A percentile compares a stretch with the other conserved stretches of the same genome.
Evolutionary conservation across 164 flowering plant species (phyloP).

Genomic region (Protea cynaroides): DNA sequence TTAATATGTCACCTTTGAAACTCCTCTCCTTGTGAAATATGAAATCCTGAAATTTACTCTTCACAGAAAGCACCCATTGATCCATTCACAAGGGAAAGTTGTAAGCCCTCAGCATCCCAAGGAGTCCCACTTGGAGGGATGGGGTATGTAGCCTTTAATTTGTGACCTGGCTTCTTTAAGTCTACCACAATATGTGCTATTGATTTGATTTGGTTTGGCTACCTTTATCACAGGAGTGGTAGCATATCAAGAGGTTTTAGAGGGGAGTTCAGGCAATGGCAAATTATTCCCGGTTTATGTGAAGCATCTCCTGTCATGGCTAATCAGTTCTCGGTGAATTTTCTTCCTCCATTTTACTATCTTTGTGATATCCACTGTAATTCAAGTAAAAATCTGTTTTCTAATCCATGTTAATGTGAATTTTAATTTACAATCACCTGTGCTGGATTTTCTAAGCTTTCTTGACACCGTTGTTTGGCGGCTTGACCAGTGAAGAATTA

Average conservation of each 20-base stretch:
- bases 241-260: conserved; percentile 99
- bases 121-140: conserved; percentile 99
- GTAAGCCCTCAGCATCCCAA: conserved; percentile 97
- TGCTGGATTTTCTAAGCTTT: not conserved
- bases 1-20: conserved; percentile 1
- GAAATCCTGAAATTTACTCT: conserved; percentile 2
- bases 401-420: not conserved
- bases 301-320: conserved; percentile 93
- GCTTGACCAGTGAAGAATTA: not conserved
- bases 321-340: conserved; percentile 91
- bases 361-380: not conserved
- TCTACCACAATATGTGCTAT: not conserved
- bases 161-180: not conserved
- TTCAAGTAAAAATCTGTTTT: not conserved
- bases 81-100: conserved; percentile 83
- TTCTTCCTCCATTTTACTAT: conserved; percentile 12
- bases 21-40: not conserved
- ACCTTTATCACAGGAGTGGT: conserved; percentile 65
- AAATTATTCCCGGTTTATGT: conserved; percentile 82
- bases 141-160: conserved; percentile 60
- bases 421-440: not conserved
- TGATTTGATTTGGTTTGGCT: conserved; percentile 1
- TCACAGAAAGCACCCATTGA: conserved; percentile 96
- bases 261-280: conserved; percentile 93
- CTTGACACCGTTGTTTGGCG: not conserved